Evolutionary conservation across 1,284 basidiomycete genomes (phyloP).

Genomic region (Spongispora temasekensis): DNA sequence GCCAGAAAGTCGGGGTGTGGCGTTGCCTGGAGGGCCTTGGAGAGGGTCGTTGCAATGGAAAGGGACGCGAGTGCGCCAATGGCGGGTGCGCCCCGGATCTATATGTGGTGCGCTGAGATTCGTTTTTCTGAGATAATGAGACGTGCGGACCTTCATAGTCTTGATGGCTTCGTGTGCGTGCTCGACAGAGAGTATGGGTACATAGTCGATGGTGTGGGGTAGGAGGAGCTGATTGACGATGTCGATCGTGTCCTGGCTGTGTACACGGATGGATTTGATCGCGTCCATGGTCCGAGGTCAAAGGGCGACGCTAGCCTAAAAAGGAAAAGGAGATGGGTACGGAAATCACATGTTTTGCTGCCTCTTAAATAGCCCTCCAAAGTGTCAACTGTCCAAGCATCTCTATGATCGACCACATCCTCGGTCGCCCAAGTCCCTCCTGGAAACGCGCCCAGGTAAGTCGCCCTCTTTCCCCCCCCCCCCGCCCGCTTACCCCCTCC

Average conservation of each 20-base stretch:
- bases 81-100: slow-evolving; percentile 93
- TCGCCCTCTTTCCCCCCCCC: not conserved
- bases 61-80: slow-evolving; percentile 89
- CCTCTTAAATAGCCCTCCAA: no score
- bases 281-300: slow-evolving; percentile 31
- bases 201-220: slow-evolving; percentile 77
- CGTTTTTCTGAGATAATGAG: slow-evolving; percentile 2
- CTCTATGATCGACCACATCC: slow-evolving; percentile 85
- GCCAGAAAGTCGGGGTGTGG: slow-evolving; percentile 52
- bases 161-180: slow-evolving; percentile 91
- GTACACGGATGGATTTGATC: slow-evolving; percentile 63
- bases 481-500: not conserved
- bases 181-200: slow-evolving; percentile 70
- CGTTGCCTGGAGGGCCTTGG: slow-evolving; percentile 44
- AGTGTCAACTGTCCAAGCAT: no score
- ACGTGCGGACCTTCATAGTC: slow-evolving; percentile 72
- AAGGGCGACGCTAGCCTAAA: slow-evolving; percentile 15
- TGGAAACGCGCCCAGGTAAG: slow-evolving; percentile 76
- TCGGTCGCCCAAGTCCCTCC: slow-evolving; percentile 74
- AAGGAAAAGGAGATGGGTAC: slow-evolving; percentile 15
- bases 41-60: slow-evolving; percentile 66
- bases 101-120: no score
- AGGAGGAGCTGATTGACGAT: slow-evolving; percentile 86
- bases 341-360: slow-evolving; percentile 48
- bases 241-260: slow-evolving; percentile 64